phyloP scores from a whole-genome alignment of 768 basidiomycete genomes.

The Calocybe gangraenosa region DNA sequence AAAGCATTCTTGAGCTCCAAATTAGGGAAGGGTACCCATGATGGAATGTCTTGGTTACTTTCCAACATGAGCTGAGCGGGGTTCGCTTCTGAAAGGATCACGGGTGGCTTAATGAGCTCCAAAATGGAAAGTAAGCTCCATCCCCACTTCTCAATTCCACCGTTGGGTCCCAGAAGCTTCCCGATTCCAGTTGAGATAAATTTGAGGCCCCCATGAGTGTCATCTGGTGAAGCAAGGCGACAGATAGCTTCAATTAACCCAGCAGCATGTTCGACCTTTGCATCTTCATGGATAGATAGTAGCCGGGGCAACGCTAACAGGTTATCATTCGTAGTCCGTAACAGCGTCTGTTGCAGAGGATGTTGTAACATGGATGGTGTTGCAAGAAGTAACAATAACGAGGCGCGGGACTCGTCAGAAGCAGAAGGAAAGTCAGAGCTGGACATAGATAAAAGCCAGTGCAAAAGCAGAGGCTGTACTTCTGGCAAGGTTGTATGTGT shows the following conservation, averaged over 20 bases:
- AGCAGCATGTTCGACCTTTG: constrained; percentile 67
- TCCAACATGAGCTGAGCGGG: constrained; percentile 57
- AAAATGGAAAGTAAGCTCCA: constrained; percentile 82
- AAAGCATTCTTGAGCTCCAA: constrained; percentile 51
- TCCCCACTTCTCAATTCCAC: constrained; percentile 90
- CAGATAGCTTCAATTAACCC: constrained; percentile 71
- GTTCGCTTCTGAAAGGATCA: constrained; percentile 43
- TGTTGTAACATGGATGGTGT: constrained; percentile 37
- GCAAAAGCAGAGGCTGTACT: constrained; percentile 62
- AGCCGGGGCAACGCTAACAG: constrained; percentile 70
- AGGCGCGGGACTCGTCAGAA: constrained; percentile 39
- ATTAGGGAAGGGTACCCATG: constrained; percentile 51
- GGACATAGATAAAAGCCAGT: constrained; percentile 72
- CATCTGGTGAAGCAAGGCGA: constrained; percentile 31
- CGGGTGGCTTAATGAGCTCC: constrained; percentile 58
- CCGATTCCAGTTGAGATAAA: constrained; percentile 52
- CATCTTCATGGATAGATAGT: constrained; percentile 65
- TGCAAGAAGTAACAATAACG: constrained; percentile 43
- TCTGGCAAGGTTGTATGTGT: constrained; percentile 65
- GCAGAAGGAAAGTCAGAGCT: constrained; percentile 54
- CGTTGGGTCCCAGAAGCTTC: constrained; percentile 71
- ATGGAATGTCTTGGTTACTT: constrained; percentile 32
- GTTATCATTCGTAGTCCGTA: constrained; percentile 59
- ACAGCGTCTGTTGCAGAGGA: constrained; percentile 49
- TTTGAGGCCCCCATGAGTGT: constrained; percentile 24